These are phyloP conservation scores for Xylaria digitata DNA, from an alignment of 2,329 filamentous ascomycete genomes.

Conservation along the genomic window DNA sequence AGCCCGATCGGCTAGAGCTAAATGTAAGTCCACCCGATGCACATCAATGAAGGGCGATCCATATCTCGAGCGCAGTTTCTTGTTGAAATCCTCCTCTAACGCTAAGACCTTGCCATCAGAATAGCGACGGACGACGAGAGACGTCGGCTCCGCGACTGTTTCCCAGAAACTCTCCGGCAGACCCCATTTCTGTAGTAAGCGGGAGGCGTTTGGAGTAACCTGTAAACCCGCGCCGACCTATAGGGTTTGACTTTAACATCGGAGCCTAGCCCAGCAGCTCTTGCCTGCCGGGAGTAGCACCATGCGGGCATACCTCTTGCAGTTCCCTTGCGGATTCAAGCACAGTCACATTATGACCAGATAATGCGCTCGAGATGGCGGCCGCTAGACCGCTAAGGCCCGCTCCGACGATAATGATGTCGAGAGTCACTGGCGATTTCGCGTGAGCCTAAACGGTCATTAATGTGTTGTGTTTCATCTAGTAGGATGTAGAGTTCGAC, in stretches of 20 bases:
- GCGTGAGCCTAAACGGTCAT: slow-evolving; percentile 14
- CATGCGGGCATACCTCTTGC: slow-evolving; percentile 50
- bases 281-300: background rate
- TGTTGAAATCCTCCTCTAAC: slow-evolving; percentile 62
- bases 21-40: slow-evolving; percentile 72
- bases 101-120: slow-evolving; percentile 60
- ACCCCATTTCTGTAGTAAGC: slow-evolving; percentile 62
- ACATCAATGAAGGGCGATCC: slow-evolving; percentile 67
- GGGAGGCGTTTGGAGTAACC: slow-evolving; percentile 62
- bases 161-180: slow-evolving; percentile 58
- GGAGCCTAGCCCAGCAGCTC: background rate
- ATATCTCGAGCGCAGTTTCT: slow-evolving; percentile 65
- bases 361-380: slow-evolving; percentile 52
- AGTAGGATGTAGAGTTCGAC: no score
- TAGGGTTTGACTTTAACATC: slow-evolving; percentile 8
- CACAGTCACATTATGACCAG: slow-evolving; percentile 56
- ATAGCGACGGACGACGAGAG: slow-evolving; percentile 65
- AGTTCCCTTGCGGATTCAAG: slow-evolving; percentile 56
- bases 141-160: slow-evolving; percentile 56
- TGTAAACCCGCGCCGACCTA: slow-evolving; percentile 66
- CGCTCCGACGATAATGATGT: slow-evolving; percentile 57
- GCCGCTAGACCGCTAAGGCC: slow-evolving; percentile 57
- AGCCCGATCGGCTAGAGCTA: slow-evolving; percentile 63
- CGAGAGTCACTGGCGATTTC: slow-evolving; percentile 39
- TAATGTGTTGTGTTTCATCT: background rate